A percentile compares a stretch with the other conserved stretches of the same genome.
Conservation (phyloP, 1,284 basidiomycete species). For the Thelephora terrestris region DNA sequence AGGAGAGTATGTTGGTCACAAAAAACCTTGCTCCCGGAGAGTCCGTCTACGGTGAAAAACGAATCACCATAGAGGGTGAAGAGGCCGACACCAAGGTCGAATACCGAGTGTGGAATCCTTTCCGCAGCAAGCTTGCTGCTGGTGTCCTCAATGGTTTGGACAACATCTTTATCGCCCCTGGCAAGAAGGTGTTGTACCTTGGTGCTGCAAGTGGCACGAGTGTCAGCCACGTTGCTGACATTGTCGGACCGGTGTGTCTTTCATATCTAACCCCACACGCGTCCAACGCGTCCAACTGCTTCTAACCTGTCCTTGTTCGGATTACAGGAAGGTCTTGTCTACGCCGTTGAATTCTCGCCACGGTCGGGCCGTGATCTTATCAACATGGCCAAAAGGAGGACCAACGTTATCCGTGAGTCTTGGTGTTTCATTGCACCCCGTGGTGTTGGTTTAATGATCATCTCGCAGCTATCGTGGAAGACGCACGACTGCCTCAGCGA, state of each 20-base stretch:
- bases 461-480: conserved; percentile 83
- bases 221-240: conserved; percentile 97
- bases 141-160: conserved; percentile 96
- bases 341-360: conserved; percentile 97
- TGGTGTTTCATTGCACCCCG: not conserved
- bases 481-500: conserved; percentile 90
- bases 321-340: conserved; percentile 83
- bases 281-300: not conserved
- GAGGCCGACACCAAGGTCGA: conserved; percentile 86
- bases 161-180: conserved; percentile 88
- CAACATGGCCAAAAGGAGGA: conserved; percentile 99
- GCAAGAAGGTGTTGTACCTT: conserved; percentile 95
- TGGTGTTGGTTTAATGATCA: not conserved
- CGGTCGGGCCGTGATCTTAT: conserved; percentile 97
- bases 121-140: conserved; percentile 94
- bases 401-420: conserved; percentile 92
- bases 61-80: conserved; percentile 74
- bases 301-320: conserved; percentile 6
- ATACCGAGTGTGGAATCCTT: conserved; percentile 99
- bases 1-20: conserved; percentile 96
- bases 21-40: conserved; percentile 97
- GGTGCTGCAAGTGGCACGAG: conserved; percentile 96
- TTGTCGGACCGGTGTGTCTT: conserved; percentile 77
- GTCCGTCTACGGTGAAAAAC: conserved; percentile 97
- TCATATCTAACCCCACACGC: conserved; percentile 1